Evolutionary conservation across 768 basidiomycete species (phyloP), one percentile per base, ranked within the genome.

Genomic region (Podaxis sp.): DNA sequence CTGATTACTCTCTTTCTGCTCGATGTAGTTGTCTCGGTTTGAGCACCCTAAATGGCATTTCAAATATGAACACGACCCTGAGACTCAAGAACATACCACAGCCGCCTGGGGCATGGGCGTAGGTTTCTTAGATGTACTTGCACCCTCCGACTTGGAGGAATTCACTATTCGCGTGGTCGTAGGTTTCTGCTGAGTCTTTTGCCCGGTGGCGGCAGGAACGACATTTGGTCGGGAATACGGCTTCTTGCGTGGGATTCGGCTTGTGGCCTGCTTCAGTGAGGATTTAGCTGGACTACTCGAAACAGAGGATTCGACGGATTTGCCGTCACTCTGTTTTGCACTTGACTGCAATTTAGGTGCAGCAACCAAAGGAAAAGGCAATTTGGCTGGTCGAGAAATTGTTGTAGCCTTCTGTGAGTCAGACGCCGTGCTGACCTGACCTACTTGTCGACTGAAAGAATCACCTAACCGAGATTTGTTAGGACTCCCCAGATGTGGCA

Each of bases 161-260:
- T 68, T 68, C 10, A 64, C 65, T 48, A 59, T 65, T 48, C 69
- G 68, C 51, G 63, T 47, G 5, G 35, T 51, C 27, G 51, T 56
- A 21, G 64, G 40, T 4, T 64, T 62, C 37, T 59, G 38, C 46
- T 54, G 66, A 3, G 61, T 25, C 18, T 58, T 61, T 25, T 52
- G 61, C 42, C 50, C 54, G n/a, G 55, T 48, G 5, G 14, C 47
- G 2, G 40, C 18, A 32, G 61, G 40, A n/a, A 55, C 38, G 10
- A 55, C 61, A 7, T 50, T 21, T 4, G 67, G 76, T 61, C 83
- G 77, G 32, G 79, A 72, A 69, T 88, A 88, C 2, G 86, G 87
- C 57, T 87, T 88, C 25, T 69, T 83, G 61, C 87, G 78, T 16
- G 87, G 87, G 65, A 88, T 88, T 68, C 78, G 78, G 70, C 87